phyloP scores from a whole-genome alignment of 805 yeast genomes.

The Yarrowia sp. region DNA sequence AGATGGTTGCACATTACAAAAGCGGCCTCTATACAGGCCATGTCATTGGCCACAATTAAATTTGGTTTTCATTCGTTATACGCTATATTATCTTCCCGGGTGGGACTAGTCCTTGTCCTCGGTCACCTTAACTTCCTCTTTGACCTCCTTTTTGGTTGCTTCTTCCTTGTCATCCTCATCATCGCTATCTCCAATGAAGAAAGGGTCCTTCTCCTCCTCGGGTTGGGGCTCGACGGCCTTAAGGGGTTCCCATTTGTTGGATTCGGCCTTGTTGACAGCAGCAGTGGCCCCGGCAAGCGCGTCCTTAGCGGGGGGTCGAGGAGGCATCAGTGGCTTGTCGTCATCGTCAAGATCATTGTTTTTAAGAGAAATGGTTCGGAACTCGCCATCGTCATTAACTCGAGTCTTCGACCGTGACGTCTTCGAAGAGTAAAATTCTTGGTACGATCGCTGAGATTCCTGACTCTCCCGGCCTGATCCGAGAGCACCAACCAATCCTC shows the following conservation, averaged over 20 bases:
- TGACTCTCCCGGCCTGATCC: constrained; percentile 27
- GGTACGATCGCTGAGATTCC: constrained; percentile 18
- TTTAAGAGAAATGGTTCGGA: constrained; percentile 16
- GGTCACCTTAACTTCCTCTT: constrained; percentile 11
- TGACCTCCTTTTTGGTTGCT: constrained; percentile 8
- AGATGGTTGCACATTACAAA: background rate
- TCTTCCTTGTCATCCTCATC: constrained; percentile 39
- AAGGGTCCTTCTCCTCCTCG: constrained; percentile 45
- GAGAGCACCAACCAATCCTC: constrained; percentile 30
- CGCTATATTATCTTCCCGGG: background rate
- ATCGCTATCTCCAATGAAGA: constrained; percentile 51
- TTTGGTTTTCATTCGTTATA: constrained; percentile 1
- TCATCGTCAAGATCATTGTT: constrained; percentile 36
- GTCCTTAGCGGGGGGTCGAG: constrained; percentile 25
- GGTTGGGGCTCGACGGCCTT: constrained; percentile 43
- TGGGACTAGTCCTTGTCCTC: constrained; percentile 11
- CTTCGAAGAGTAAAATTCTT: constrained; percentile 21
- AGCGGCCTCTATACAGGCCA: background rate
- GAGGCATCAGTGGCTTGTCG: constrained; percentile 35
- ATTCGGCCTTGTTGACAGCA: constrained; percentile 29
- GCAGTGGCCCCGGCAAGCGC: constrained; percentile 30
- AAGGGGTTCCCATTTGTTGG: constrained; percentile 46
- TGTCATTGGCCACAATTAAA: background rate
- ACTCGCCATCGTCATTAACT: constrained; percentile 19
- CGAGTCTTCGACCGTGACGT: constrained; percentile 19